Conservation (phyloP, 352 stramenopile genomes). For the Aphanomyces cochlioides region DNA sequence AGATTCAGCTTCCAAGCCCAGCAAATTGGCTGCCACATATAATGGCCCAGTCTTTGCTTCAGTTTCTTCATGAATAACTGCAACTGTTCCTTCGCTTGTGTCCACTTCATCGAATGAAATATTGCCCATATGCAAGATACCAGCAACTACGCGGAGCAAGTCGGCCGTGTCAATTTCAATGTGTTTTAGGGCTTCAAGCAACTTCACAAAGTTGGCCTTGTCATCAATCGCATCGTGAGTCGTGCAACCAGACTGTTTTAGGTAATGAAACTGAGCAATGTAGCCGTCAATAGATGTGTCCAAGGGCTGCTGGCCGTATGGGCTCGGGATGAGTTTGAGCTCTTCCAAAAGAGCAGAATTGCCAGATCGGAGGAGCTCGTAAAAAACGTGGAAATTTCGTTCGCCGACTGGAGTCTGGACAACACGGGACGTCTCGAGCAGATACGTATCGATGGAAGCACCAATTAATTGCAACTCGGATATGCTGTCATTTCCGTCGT, state of each 20-base stretch:
- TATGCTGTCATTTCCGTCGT: slow-evolving; percentile 35
- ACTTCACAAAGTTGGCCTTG: slow-evolving; percentile 39
- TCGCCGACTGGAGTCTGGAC: slow-evolving; percentile 79
- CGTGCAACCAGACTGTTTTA: slow-evolving; percentile 46
- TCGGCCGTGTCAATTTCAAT: slow-evolving; percentile 34
- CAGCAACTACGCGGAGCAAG: slow-evolving; percentile 33
- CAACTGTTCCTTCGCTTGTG: slow-evolving; percentile 13
- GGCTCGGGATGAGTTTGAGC: slow-evolving; percentile 35
- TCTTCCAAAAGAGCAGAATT: slow-evolving; percentile 64
- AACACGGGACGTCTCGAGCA: slow-evolving; percentile 92
- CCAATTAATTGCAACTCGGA: slow-evolving; percentile 73
- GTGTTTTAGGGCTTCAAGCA: slow-evolving; percentile 30
- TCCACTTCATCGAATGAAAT: slow-evolving; percentile 67
- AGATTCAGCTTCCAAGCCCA: slow-evolving; percentile 58
- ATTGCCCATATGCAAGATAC: slow-evolving; percentile 94
- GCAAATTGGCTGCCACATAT: slow-evolving; percentile 41
- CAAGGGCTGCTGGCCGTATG: slow-evolving; percentile 41
- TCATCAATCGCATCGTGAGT: slow-evolving; percentile 31
- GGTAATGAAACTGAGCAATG: slow-evolving; percentile 38
- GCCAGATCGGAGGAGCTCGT: slow-evolving; percentile 72
- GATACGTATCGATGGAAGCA: slow-evolving; percentile 88
- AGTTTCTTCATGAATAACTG: neutral
- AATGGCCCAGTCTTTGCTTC: slow-evolving; percentile 34
- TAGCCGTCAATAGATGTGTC: slow-evolving; percentile 34
- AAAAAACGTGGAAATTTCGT: slow-evolving; percentile 86